Base-by-base conservation (phyloP, 2,329 filamentous ascomycete species). In the Trichophyton benhamiae region DNA sequence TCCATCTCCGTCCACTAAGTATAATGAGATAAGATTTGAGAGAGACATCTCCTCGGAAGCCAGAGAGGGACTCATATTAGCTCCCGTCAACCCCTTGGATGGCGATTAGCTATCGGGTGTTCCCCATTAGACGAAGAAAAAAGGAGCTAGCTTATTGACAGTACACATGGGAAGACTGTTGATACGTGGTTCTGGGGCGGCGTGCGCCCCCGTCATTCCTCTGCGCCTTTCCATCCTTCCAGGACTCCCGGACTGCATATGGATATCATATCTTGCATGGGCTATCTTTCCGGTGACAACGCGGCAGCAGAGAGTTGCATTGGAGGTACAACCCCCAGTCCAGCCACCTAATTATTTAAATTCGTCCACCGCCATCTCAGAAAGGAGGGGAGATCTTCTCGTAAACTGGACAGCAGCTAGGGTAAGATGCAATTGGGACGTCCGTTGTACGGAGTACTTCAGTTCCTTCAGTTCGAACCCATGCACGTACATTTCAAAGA, bases 321-420 rank as follows among this genome's bases (percentile, higher is more conserved):
- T 55, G 11, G 22, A 17, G 15, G 22, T 53, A 27, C 27, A 55
- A 55, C 52, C 27, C 27, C 52, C 52, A 36, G 52, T 8, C 52
- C 52, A 55, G 52, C 30, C 52, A 55, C 25, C 25, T 27, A 20
- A 36, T 55, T n/a, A n/a, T 33, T 55, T 55, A 15, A 22, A 55
- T 55, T 36, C 52, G n/a, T 30, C 52, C 52, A 55, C 52, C 52
- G 52, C 52, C 52, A 33, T 55, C 52, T 33, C 30, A 36, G 46
- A 52, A 25, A 27, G 13, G 46, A 20, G 44, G 46, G 46, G 8
- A 25, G 46, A 52, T 52, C 52, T 36, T 20, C 52, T 55, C 52
- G 52, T 55, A 55, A 55, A 36, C 7, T 36, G 30, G 25, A 33
- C 13, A 17, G 27, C 27, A 15, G 52, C 52, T 55, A 20, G 52